Base-by-base conservation (phyloP, 441 rosid species). In the Adansonia gregorii region DNA sequence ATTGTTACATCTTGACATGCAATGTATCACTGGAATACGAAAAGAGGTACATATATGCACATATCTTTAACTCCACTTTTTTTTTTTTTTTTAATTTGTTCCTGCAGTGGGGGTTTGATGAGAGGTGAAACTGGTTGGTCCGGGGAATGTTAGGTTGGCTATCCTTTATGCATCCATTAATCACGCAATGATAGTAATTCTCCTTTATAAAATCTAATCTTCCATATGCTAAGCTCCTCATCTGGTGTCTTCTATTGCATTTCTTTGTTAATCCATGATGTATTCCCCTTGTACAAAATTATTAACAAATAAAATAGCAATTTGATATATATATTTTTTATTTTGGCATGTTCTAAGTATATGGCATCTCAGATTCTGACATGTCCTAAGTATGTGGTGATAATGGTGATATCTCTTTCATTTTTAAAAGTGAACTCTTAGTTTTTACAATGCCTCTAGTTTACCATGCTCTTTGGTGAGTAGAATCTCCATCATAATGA, bases 11-110 rank as follows among this genome's bases (percentile, higher is more conserved):
- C 78, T 83, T 95, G 84, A 95, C 97, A 19, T 95, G 97, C 88
- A 95, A 95, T 76, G 97, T 92, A 52, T 92, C 99, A 12, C 82
- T 95, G 82, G 99, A 95, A 78, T 94, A 95, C 73, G 99, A 95
- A 70, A 95, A 95, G 88, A 95, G 99, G 99, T 94, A 77, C 54
- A 75, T 19, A 51, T 14, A 24, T 70, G 58, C 61, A 72, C 75
- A 61, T 27, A 8, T 22, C 31, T 67, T 45, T 41, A 19, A 31
- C 46, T 64, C 45, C 35, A 27, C 48, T 46, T 9, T 8, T 49
- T 31, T 51, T 15, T 24, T 31, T 49, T 22, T 11, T 17, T 11
- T 20, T 2, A n/a, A n/a, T n/a, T n/a, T n/a, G n/a, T n/a, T 2
- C 22, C 4, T 15, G 35, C 35, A 27, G 6, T 35, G 48, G 35